Percentiles rank a stretch among this genome's conserved stretches.
phyloP scores from a whole-genome alignment of 495 filamentous ascomycete species.

The Aspergillus nanangensis region DNA sequence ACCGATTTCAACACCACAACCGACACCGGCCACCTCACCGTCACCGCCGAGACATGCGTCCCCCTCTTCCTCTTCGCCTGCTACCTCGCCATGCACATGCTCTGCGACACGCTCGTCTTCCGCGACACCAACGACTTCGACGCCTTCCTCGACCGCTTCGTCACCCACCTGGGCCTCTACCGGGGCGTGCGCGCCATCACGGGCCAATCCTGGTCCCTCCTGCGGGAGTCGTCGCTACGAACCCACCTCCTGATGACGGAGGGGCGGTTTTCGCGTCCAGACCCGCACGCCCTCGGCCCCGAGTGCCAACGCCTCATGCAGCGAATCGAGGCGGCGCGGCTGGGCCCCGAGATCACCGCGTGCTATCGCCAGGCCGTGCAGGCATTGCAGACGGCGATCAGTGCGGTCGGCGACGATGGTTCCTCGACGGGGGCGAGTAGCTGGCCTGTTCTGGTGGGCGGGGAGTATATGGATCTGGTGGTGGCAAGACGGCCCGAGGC shows the following conservation, averaged over 20 bases:
- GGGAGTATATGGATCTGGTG: constrained; percentile 28
- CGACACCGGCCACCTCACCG: constrained; percentile 18
- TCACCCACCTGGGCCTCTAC: constrained; percentile 38
- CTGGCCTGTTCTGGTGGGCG: constrained; percentile 28
- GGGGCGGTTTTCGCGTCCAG: constrained; percentile 8
- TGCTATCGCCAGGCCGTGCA: constrained; percentile 14
- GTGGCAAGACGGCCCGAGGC: constrained; percentile 30
- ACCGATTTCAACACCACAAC: constrained; percentile 33
- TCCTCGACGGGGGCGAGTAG: constrained; percentile 11
- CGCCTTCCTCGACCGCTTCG: constrained; percentile 32
- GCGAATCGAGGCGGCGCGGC: constrained; percentile 5
- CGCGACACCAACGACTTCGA: constrained; percentile 23
- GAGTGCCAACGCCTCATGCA: constrained; percentile 4
- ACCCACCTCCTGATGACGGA: too few relatives aligned
- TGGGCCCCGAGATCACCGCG: constrained; percentile 8
- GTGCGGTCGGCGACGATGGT: background rate
- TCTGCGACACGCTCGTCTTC: constrained; percentile 36
- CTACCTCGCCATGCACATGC: constrained; percentile 38
- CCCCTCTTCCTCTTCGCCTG: constrained; percentile 46
- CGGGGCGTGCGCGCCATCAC: constrained; percentile 37
- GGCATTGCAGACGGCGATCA: constrained; percentile 12
- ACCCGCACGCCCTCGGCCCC: background rate
- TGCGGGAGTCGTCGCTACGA: constrained; percentile 7
- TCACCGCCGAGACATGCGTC: constrained; percentile 38
- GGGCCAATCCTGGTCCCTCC: constrained; percentile 17